Base-by-base conservation (phyloP, 352 stramenopile genomes). In the Lagenidium giganteum region DNA sequence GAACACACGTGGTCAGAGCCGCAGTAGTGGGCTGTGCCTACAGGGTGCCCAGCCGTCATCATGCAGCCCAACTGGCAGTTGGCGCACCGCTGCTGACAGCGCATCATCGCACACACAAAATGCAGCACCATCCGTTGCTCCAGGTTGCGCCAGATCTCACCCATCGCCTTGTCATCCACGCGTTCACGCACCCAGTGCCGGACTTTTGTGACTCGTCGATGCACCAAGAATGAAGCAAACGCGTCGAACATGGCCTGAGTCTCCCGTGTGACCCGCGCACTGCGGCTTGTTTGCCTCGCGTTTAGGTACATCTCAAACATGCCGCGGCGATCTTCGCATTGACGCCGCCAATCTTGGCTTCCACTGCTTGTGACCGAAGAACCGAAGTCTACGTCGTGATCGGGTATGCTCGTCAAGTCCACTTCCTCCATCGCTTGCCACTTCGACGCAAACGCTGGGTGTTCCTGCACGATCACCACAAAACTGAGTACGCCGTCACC, bases 51-150 rank as follows among this genome's bases (percentile, higher is more conserved):
- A 12, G 60, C 64, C 27, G 54, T 52, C 27, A 78, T 60, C 67
- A 83, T 74, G 18, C 73, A 86, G 4, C 73, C 66, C 14, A 83
- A 50, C 5, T 61, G 57, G 8, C 67, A 83, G 0, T 64, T 21
- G 4, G 43, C 44, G 27, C 73, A 86, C 4, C 58, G 47, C 35
- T 62, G 65, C 22, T 75, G 55, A 34, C 73, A 86, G 5, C 73
- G 73, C 1, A 42, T 59, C 5, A 82, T 48, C 8, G 82, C 39
- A 29, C 69, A 47, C 30, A 71, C 48, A 30, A 83, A 77, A 8
- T 53, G 55, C 0, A 54, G 55, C 0, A 83, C 11, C 9, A 57
- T 64, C 29, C 78, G 70, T n/a, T 69, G 54, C 34, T 83, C 66
- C 2, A 74, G 12, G 4, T 32, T 31, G 11, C 70, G 71, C 67